A percentile compares a stretch with the other conserved stretches of the same genome.
Conservation (phyloP, 23 red algal genomes). For the Porphyridium purpureum region DNA sequence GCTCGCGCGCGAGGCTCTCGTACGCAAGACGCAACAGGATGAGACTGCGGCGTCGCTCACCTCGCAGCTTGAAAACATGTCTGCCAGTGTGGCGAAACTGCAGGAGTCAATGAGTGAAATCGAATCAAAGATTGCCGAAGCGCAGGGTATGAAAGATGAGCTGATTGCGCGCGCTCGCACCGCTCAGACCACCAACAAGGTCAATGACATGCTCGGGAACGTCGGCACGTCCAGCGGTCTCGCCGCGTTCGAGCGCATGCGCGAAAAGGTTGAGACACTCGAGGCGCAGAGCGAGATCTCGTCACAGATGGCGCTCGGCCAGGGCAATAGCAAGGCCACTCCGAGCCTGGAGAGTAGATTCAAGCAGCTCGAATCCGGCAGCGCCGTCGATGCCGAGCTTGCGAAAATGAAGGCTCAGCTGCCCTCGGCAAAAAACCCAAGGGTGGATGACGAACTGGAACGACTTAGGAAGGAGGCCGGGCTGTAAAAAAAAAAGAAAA, state of each 20-base stretch:
- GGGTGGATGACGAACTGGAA: conserved; percentile 80
- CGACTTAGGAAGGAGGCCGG: conserved; percentile 13
- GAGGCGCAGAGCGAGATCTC: conserved; percentile 74
- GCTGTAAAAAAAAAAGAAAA: too few species aligned
- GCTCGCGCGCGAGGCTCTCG: conserved; percentile 81
- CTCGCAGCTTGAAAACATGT: conserved; percentile 47
- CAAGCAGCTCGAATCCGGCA: conserved; percentile 66
- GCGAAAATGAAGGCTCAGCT: conserved; percentile 65
- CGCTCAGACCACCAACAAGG: conserved; percentile 84
- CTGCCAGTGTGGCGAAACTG: conserved; percentile 75
- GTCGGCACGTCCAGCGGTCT: conserved; percentile 55
- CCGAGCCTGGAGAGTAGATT: conserved; percentile 79
- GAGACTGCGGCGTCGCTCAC: conserved; percentile 50
- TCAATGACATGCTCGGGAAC: conserved; percentile 88
- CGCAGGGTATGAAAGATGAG: conserved; percentile 86
- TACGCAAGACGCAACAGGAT: conserved; percentile 59
- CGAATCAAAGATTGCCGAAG: conserved; percentile 83
- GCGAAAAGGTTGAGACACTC: conserved; percentile 87
- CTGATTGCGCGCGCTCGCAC: conserved; percentile 79
- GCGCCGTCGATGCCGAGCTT: conserved; percentile 82
- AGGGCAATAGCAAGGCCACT: conserved; percentile 26
- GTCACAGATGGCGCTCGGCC: conserved; percentile 33
- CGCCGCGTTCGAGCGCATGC: conserved; percentile 95
- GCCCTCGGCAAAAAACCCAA: conserved; percentile 27
- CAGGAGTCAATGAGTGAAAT: conserved; percentile 77